These are phyloP conservation scores for Leccinum ponderosum DNA, from an alignment of 1,284 basidiomycete genomes.

Conservation along the genomic window DNA sequence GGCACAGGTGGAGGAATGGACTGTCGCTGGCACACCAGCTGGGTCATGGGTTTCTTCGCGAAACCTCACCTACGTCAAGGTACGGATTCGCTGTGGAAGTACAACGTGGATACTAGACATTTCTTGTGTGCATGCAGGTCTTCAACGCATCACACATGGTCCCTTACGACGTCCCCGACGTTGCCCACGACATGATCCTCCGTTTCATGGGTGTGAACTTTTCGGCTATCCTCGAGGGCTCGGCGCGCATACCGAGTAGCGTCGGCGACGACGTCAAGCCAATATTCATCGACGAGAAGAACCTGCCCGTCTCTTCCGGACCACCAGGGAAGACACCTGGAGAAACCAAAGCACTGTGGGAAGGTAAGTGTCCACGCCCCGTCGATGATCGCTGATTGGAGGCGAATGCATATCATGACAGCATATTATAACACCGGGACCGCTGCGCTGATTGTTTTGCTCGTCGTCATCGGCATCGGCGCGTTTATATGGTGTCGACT, in stretches of 20 bases:
- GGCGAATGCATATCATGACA: conserved; percentile 25
- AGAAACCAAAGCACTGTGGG: conserved; percentile 77
- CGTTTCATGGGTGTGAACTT: conserved; percentile 94
- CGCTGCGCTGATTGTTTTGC: conserved; percentile 76
- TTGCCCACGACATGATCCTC: conserved; percentile 96
- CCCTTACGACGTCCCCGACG: conserved; percentile 87
- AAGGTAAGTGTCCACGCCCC: conserved; percentile 51
- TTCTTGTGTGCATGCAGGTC: conserved; percentile 44
- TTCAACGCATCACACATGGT: conserved; percentile 95
- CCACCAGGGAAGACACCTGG: conserved; percentile 58
- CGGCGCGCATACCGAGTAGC: conserved; percentile 72
- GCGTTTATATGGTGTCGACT: conserved; percentile 73
- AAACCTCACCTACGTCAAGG: conserved; percentile 93
- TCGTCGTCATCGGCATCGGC: conserved; percentile 73
- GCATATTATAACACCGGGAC: conserved; percentile 94
- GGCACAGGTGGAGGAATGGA: conserved; percentile 78
- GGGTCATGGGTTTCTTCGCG: conserved; percentile 91
- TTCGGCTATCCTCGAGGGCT: conserved; percentile 72
- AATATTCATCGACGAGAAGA: conserved; percentile 46
- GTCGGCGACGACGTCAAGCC: conserved; percentile 72
- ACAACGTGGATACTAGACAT: background rate
- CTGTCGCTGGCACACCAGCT: conserved; percentile 72
- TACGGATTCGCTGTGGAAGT: conserved; percentile 24
- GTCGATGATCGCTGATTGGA: background rate
- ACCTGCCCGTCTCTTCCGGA: conserved; percentile 36